Base-by-base conservation (phyloP, 2,329 filamentous ascomycete genomes). In the Sporothrix brunneoviolacea region DNA sequence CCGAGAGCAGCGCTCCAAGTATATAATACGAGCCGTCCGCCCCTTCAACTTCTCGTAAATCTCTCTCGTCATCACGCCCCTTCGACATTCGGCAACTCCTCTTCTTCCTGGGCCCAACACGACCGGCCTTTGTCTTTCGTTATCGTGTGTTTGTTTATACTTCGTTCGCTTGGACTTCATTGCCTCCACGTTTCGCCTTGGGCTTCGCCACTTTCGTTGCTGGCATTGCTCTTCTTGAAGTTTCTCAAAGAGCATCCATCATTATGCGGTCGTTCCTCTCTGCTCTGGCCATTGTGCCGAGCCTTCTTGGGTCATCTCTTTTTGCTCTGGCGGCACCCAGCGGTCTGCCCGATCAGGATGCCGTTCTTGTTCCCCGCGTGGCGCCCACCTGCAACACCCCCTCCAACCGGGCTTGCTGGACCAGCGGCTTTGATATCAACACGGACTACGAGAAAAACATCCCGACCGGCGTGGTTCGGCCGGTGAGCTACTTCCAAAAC, bases 381-480 rank as follows among this genome's bases (percentile, higher is more conserved):
- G 21, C 51, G 2, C n/a, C 41, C 4, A 21, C 51, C 1, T 58
- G 56, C 53, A 53, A 57, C 54, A 48, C 53, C 8, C 15, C 53
- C 4, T 15, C 24, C 1, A 51, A 57, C 48, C 53, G 56, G 8
- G 44, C 41, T 7, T 58, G 55, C 42, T 58, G 56, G 56, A 36
- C 24, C 10, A 27, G 2, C 2, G 37, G 35, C 27, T 59, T 52
- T 12, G 21, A 50, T 22, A 54, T 59, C 45, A 52, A 53, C 48
- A 57, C 57, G 1, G 57, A 59, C 50, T 59, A 59, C 28, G 55
- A 57, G 33, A 12, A 10, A 6, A 48, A 6, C 16, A 47, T 38
- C 8, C 57, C 57, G 2, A 15, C 2, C 18, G 54, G 55, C 12
- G 48, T 55, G 0, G 52, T 44, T 8, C 51, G 53, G 6, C n/a